These are phyloP conservation scores for Phytophthora gonapodyides DNA, from an alignment of 352 stramenopile species.

Conservation along the genomic window DNA sequence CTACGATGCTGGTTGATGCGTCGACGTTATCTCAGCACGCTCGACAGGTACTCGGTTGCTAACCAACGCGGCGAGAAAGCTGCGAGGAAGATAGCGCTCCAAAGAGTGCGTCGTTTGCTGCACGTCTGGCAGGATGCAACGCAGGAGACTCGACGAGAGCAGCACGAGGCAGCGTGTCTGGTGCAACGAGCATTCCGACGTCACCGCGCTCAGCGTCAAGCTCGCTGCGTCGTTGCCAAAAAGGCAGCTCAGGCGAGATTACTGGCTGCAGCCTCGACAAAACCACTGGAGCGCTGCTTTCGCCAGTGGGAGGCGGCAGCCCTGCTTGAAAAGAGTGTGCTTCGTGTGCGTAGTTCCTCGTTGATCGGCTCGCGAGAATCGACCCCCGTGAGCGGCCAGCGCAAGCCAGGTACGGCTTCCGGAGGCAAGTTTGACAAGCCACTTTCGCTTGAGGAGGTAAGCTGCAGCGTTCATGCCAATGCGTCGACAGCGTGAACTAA, in stretches of 20 bases:
- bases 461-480: neutral
- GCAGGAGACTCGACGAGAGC: constrained; percentile 18
- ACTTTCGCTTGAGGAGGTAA: constrained; percentile 61
- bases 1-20: constrained; percentile 49
- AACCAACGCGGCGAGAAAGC: constrained; percentile 30
- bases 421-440: constrained; percentile 24
- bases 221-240: constrained; percentile 52
- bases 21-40: constrained; percentile 44
- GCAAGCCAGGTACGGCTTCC: constrained; percentile 11
- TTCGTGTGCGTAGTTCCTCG: constrained; percentile 45
- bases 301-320: constrained; percentile 50
- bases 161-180: constrained; percentile 32
- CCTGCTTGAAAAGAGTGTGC: constrained; percentile 52
- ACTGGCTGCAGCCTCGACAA: constrained; percentile 49
- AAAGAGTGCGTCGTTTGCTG: constrained; percentile 34
- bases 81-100: constrained; percentile 31
- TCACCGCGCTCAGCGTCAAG: constrained; percentile 45
- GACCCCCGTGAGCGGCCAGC: constrained; percentile 20
- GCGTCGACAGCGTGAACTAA: constrained; percentile 2
- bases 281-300: constrained; percentile 66
- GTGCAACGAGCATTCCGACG: constrained; percentile 61
- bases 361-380: constrained; percentile 29
- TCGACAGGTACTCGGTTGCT: constrained; percentile 34
- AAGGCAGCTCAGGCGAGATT: constrained; percentile 50
- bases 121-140: constrained; percentile 26